phyloP scores from a whole-genome alignment of 805 yeast genomes.

The Saccharomycopsis microspora region DNA sequence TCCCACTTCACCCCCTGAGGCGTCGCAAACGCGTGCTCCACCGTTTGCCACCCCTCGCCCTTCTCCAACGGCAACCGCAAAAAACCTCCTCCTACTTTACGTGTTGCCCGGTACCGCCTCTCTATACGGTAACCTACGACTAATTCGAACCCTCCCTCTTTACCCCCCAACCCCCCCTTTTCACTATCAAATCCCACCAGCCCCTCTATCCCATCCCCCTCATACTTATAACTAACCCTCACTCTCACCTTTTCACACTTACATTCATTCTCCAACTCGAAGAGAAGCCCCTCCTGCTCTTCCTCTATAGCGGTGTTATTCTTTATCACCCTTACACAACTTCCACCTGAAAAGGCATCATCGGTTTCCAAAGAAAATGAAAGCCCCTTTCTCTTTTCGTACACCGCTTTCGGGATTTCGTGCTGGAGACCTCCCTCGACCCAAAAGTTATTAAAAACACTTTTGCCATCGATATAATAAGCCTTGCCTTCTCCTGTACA shows the following conservation, averaged over 20 bases:
- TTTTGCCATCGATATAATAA: slow-evolving; percentile 23
- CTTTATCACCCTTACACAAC: slow-evolving; percentile 23
- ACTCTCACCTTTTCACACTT: slow-evolving; percentile 15
- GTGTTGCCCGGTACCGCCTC: slow-evolving; percentile 22
- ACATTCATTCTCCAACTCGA: slow-evolving; percentile 22
- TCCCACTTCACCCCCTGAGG: slow-evolving; percentile 20
- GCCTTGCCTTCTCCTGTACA: slow-evolving; percentile 28
- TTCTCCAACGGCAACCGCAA: slow-evolving; percentile 24
- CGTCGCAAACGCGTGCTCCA: slow-evolving; percentile 15
- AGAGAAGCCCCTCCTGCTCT: slow-evolving; percentile 21
- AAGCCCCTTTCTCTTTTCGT: slow-evolving; percentile 13
- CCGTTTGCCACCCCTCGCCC: slow-evolving; percentile 17
- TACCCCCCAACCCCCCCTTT: slow-evolving; percentile 19
- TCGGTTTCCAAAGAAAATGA: slow-evolving; percentile 19
- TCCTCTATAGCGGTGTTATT: slow-evolving; percentile 12
- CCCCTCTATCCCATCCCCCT: slow-evolving; percentile 17
- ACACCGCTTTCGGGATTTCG: slow-evolving; percentile 23
- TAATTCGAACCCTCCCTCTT: slow-evolving; percentile 22
- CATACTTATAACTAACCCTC: slow-evolving; percentile 21
- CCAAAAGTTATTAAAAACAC: slow-evolving; percentile 25
- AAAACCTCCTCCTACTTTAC: slow-evolving; percentile 23
- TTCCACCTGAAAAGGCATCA: slow-evolving; percentile 27
- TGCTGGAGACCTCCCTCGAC: slow-evolving; percentile 27
- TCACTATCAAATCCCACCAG: slow-evolving; percentile 1
- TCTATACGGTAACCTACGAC: slow-evolving; percentile 25